These are phyloP conservation scores for Magnolia kwangsiensis DNA, from an alignment of 164 flowering plant genomes.

Conservation along the genomic window DNA sequence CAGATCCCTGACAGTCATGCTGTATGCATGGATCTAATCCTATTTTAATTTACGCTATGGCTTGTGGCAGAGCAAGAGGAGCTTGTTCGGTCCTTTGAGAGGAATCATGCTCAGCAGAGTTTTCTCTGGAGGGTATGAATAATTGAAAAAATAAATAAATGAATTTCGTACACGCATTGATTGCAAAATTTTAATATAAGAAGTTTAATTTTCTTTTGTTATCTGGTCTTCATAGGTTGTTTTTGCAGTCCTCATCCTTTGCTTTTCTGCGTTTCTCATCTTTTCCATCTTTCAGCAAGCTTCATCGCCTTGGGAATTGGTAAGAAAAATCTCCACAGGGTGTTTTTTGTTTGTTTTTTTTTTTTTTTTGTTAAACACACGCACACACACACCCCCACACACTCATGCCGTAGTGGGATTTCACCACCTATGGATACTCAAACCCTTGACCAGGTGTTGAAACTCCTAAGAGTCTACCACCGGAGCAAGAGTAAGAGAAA, in stretches of 20 bases:
- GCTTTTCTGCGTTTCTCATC: conserved; percentile 49
- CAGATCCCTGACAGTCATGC: too few relatives aligned
- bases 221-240: conserved; percentile 40
- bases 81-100: conserved; percentile 62
- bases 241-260: conserved; percentile 47
- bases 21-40: not conserved
- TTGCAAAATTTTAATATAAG: not conserved
- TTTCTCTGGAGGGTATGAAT: conserved; percentile 66
- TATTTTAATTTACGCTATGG: not conserved
- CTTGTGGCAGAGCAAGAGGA: conserved; percentile 74
- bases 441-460: too few relatives aligned
- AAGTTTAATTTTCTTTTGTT: not conserved
- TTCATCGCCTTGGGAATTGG: conserved; percentile 90
- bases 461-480: too few relatives aligned
- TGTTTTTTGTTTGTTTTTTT: not conserved
- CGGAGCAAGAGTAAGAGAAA: not conserved
- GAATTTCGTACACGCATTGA: not conserved
- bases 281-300: conserved; percentile 70
- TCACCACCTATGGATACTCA: too few relatives aligned
- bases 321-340: conserved; percentile 19
- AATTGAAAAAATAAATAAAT: not conserved
- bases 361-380: too few relatives aligned
- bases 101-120: conserved; percentile 58
- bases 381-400: too few relatives aligned
- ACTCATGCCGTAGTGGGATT: too few relatives aligned